Base-by-base conservation (phyloP, 768 basidiomycete genomes). In the Favolaschia claudopus region DNA sequence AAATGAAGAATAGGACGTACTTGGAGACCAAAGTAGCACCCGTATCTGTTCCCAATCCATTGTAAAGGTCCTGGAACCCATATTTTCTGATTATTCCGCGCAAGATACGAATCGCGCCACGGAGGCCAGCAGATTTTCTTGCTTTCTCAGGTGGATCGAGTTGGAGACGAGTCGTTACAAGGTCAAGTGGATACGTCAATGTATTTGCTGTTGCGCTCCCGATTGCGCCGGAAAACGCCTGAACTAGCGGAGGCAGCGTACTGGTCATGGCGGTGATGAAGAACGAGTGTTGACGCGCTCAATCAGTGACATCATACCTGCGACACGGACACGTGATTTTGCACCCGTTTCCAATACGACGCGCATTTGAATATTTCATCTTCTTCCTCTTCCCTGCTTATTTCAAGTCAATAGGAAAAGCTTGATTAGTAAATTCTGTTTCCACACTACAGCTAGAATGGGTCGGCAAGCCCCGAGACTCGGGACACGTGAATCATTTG, bases 221-320 rank as follows among this genome's bases (percentile, higher is more conserved):
- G 37, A 86, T 72, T 1, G 83, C 79, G 3, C 86, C 86, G 6
- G 85, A 83, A 55, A 81, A 74, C 0, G 86, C 86, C 63, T 88
- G 86, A 1, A 83, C 77, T 14, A 87, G 74, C 5, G 87, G 87
- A 4, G 86, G 85, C 2, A 89, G 76, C 0, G 81, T 78, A 55
- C 82, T 84, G 8, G 86, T 84, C 85, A 87, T 87, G 60, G 66
- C 67, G 28, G 57, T 43, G 14, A 17, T 24, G 46, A 46, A n/a
- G 19, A 49, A 52, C 46, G 39, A 7, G 17, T 10, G 17, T 13
- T 20, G 28, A 27, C 40, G 47, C n/a, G 40, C 19, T 33, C 9
- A 34, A 14, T 44, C 42, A 43, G 19, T 59, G 58, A 52, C 43
- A 27, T 55, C 53, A 61, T 45, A n/a, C n/a, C n/a, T n/a, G n/a